Evolutionary conservation across 805 yeast species (phyloP).

Genomic region (Sungouiella thailandica): DNA sequence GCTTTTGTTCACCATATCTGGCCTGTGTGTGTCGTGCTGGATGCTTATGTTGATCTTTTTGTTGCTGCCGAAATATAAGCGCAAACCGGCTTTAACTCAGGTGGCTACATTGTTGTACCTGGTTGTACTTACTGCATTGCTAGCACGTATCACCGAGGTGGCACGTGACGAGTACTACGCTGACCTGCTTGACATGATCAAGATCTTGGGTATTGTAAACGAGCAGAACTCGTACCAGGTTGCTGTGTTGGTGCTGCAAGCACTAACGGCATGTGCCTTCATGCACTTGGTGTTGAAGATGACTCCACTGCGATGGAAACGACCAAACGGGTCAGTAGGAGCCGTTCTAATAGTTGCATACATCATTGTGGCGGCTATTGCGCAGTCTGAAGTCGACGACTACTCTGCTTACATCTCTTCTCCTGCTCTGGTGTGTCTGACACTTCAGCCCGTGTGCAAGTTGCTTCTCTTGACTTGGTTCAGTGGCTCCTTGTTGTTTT

Average conservation of each 20-base stretch:
- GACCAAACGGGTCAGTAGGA: slow-evolving; percentile 20
- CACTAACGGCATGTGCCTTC: slow-evolving; percentile 51
- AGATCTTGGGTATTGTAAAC: slow-evolving; percentile 35
- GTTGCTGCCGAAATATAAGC: slow-evolving; percentile 44
- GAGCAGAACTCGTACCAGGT: slow-evolving; percentile 33
- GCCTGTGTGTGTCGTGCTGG: slow-evolving; percentile 63
- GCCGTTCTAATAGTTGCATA: slow-evolving; percentile 9
- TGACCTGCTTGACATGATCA: slow-evolving; percentile 50
- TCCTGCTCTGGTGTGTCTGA: slow-evolving; percentile 13
- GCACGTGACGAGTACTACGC: slow-evolving; percentile 46
- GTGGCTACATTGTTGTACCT: slow-evolving; percentile 56
- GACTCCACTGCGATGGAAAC: slow-evolving; percentile 20
- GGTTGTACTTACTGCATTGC: slow-evolving; percentile 46
- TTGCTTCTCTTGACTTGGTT: slow-evolving; percentile 25
- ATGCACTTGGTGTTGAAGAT: slow-evolving; percentile 40
- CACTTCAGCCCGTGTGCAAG: slow-evolving; percentile 26
- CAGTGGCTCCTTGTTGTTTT: slow-evolving; percentile 30
- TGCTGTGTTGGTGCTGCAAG: slow-evolving; percentile 36
- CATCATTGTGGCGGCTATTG: slow-evolving; percentile 10
- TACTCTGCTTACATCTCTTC: background rate
- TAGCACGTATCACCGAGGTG: slow-evolving; percentile 41
- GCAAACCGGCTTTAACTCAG: slow-evolving; percentile 54
- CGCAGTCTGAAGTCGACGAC: slow-evolving; percentile 2
- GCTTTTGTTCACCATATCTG: slow-evolving; percentile 48
- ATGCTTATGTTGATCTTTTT: slow-evolving; percentile 56